Base-by-base conservation (phyloP, 768 basidiomycete genomes). In the Amanita polypyramis region DNA sequence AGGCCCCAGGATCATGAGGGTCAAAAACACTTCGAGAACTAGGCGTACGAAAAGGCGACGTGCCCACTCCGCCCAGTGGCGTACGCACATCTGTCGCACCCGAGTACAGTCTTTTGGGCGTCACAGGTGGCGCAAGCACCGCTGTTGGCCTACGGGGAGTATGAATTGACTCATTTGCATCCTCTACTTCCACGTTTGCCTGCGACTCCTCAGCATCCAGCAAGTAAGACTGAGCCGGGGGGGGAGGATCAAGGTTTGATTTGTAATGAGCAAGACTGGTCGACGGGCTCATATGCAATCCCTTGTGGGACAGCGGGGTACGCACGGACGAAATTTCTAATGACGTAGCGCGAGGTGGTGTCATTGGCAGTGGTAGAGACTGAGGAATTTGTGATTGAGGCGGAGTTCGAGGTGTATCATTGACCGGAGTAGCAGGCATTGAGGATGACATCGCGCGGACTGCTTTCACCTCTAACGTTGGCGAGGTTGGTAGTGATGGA, bases 271-370 rank as follows among this genome's bases (percentile, higher is more conserved):
- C 75, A 11, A 84, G 69, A 53, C 77, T 82, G 1, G 80, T 62
- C 2, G 73, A 74, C 3, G 82, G 82, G 53, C 80, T 81, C 80
- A 81, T 82, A 54, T 82, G 77, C 30, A 82, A 58, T 33, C 80
- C 82, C 54, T 72, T 75, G 58, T 83, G 79, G 0, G 82, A 83
- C 5, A 85, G 60, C 0, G 83, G 82, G 1, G 83, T 85, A n/a
- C 73, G 74, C 15, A 69, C 61, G 0, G 81, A 76, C 1, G 83
- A 83, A 14, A 82, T 64, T 19, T 72, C 69, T 40, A 65, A 58
- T 23, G 57, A 59, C 39, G 48, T 54, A 39, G 54, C 61, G 30
- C 63, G 69, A 5, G 69, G 68, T 6, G 66, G 62, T 32, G 76
- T 74, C 9, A 69, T 64, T 5, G 54, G 49, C 23, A 52, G 51